Evolutionary conservation across 2,329 filamentous ascomycete species (phyloP).

Genomic region (Hypoxylon sp.): DNA sequence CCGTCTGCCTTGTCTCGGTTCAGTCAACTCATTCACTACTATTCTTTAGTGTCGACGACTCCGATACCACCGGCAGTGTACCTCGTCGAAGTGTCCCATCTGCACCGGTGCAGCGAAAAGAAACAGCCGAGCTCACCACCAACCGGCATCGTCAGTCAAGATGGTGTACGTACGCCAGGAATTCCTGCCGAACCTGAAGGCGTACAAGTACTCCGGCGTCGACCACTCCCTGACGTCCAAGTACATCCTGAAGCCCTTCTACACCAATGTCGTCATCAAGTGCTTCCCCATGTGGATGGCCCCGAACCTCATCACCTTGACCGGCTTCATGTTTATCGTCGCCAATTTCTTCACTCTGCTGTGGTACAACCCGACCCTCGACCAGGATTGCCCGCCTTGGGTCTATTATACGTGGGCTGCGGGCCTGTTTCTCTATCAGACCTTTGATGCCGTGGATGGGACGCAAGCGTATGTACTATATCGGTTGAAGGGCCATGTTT

Average conservation of each 20-base stretch:
- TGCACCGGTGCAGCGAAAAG: neutral
- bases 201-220: slow-evolving; percentile 95
- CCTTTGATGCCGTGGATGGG: slow-evolving; percentile 97
- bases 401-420: slow-evolving; percentile 94
- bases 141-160: slow-evolving; percentile 39
- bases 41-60: neutral
- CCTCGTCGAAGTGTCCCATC: neutral
- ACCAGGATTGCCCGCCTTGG: slow-evolving; percentile 94
- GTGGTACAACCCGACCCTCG: slow-evolving; percentile 95
- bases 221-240: slow-evolving; percentile 91
- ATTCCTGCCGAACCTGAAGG: slow-evolving; percentile 86
- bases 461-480: slow-evolving; percentile 81
- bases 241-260: slow-evolving; percentile 98
- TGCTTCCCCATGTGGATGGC: slow-evolving; percentile 98
- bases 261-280: slow-evolving; percentile 93
- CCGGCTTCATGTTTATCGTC: slow-evolving; percentile 91
- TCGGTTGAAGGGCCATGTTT: neutral
- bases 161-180: slow-evolving; percentile 98
- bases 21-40: slow-evolving; percentile 11
- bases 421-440: slow-evolving; percentile 96
- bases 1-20: neutral
- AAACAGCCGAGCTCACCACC: slow-evolving; percentile 10
- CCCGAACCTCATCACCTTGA: slow-evolving; percentile 87
- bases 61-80: neutral
- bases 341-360: slow-evolving; percentile 91